phyloP scores from a whole-genome alignment of 2,329 filamentous ascomycete genomes.

The Chlorencoelia australis region DNA sequence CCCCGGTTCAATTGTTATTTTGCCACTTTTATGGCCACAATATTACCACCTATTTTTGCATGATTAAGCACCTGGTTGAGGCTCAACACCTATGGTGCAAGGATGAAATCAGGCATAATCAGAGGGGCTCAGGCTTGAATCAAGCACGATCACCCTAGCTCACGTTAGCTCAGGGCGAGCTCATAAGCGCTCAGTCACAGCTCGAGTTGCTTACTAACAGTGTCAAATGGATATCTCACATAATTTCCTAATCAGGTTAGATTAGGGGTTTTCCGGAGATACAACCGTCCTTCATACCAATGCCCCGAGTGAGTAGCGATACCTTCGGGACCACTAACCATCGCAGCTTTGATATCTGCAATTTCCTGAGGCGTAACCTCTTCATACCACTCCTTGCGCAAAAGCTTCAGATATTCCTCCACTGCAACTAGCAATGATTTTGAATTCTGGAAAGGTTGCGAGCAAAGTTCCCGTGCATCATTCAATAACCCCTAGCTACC shows the following conservation, averaged over 20 bases:
- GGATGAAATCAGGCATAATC: not conserved
- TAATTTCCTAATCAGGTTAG: no score
- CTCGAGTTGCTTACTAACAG: no score
- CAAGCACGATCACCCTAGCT: not conserved
- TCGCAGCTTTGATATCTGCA: constrained; percentile 35
- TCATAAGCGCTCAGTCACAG: not conserved
- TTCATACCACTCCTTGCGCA: constrained; percentile 30
- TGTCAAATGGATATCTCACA: no score
- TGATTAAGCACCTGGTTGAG: no score
- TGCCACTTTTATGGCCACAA: no score
- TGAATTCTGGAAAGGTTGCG: constrained; percentile 25
- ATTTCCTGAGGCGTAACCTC: constrained; percentile 33
- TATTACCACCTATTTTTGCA: no score
- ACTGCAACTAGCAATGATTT: constrained; percentile 22
- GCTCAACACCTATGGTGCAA: not conserved
- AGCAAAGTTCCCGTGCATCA: constrained; percentile 26
- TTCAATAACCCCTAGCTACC: constrained; percentile 21
- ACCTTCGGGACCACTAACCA: constrained; percentile 33
- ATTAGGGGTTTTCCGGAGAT: no score
- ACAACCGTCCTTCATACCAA: no score
- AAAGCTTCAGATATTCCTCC: constrained; percentile 21
- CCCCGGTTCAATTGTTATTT: no score
- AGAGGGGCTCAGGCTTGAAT: not conserved
- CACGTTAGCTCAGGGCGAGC: not conserved
- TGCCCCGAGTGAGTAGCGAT: constrained; percentile 40